Evolutionary conservation across 2,329 filamentous ascomycete species (phyloP), one percentile per base, ranked within the genome.

Genomic region (Ceratocystis variospora): DNA sequence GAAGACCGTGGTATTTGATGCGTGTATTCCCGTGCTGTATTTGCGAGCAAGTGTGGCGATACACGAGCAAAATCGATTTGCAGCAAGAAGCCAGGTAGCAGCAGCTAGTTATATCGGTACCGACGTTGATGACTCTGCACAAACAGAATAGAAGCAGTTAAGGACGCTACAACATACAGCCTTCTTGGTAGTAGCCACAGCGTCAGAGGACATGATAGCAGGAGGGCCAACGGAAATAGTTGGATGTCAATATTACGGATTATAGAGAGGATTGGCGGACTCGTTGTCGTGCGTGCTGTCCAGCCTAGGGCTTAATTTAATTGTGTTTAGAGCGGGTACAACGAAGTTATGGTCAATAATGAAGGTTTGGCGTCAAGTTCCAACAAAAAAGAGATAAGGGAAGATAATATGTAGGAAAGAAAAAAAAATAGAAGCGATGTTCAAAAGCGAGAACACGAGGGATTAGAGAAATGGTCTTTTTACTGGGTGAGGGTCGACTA

Each of bases 171-270:
- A 59, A 59, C 55, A 37, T 59, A 59, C 55, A 37, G 31, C 17
- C 55, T 59, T 59, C 55, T 59, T 59, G 15, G 55, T 59, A 31
- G 55, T 31, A n/a, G 53, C 19, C n/a, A 7, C 28, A 25, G 17
- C 55, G 55, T 22, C 28, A n/a, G 55, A 15, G 25, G 59, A 41
- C 65, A 66, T 66, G 41, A 44, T 66, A 28, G 37, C 57, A 15
- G 64, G 19, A 50, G 59, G 37, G 19, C 28, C 12, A 50, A 19
- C 19, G 45, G 45, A 46, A 25, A 28, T 37, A 17, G 44, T 3
- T 1, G 31, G n/a, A n/a, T 28, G 19, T 31, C 19, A 25, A 37
- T 59, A 59, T 59, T 59, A 19, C 19, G 28, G 55, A 59, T 59
- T 59, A 59, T 37, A 37, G 55, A 10, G 55, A 33, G 31, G 31